These are phyloP conservation scores for Zoysia japonica DNA, from an alignment of 176 grass and related monocot genomes.

Conservation along the genomic window DNA sequence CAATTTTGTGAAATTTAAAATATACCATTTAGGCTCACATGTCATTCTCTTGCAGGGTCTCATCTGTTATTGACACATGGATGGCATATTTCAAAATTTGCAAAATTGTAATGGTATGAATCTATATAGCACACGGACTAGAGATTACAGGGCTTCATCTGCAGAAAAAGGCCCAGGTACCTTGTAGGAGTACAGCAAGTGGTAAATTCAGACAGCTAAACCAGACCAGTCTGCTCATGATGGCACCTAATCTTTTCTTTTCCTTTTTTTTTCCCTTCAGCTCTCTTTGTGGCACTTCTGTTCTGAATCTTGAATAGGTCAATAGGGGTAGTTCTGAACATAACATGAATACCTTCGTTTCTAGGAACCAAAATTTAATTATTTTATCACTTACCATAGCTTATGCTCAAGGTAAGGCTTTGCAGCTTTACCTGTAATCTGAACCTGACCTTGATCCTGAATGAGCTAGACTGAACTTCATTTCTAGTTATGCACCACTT, in stretches of 20 bases:
- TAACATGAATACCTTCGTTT: not conserved
- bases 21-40: too few relatives aligned
- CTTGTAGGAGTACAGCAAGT: not conserved
- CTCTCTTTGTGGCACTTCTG: constrained; percentile 5
- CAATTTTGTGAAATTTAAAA: too few relatives aligned
- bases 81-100: too few relatives aligned
- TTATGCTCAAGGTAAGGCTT: constrained; percentile 23
- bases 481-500: not conserved
- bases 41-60: too few relatives aligned
- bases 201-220: constrained; percentile 27
- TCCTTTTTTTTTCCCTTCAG: not conserved
- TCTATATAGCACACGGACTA: not conserved
- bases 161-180: not conserved
- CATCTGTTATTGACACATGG: too few relatives aligned
- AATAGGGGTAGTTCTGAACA: not conserved
- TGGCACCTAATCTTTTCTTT: constrained; percentile 1
- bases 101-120: too few relatives aligned
- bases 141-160: not conserved
- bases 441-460: constrained; percentile 21
- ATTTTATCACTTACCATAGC: constrained; percentile 7
- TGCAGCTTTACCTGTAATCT: constrained; percentile 4
- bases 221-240: not conserved
- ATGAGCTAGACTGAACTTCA: constrained; percentile 22
- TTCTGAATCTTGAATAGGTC: not conserved
- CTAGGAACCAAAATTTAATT: not conserved